Evolutionary conservation across 768 basidiomycete genomes (phyloP).

Genomic region (Hericium coralloides): DNA sequence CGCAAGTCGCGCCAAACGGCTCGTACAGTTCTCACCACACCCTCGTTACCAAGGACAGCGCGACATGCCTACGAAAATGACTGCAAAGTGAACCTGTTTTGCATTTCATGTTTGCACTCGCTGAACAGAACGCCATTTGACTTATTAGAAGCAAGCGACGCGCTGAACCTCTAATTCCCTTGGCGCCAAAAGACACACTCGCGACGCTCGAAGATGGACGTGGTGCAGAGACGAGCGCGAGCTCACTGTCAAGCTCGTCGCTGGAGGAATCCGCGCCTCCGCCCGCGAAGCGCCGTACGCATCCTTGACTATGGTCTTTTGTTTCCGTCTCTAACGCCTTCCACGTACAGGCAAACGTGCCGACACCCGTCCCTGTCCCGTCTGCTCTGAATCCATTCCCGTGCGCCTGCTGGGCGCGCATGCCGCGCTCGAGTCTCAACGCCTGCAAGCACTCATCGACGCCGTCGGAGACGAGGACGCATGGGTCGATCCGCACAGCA

Average conservation of each 20-base stretch:
- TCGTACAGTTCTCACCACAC: not conserved
- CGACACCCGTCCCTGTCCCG: slow-evolving; percentile 67
- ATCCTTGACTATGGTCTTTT: not conserved
- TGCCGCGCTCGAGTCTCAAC: slow-evolving; percentile 53
- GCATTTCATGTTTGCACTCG: too few relatives aligned
- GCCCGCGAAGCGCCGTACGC: not conserved
- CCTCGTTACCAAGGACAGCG: too few relatives aligned
- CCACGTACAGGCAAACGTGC: slow-evolving; percentile 49
- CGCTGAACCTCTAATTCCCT: too few relatives aligned
- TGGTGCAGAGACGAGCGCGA: not conserved
- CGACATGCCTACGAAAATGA: not conserved
- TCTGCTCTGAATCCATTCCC: slow-evolving; percentile 66
- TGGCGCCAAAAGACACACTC: too few relatives aligned
- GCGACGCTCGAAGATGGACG: too few relatives aligned
- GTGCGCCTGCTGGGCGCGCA: slow-evolving; percentile 62
- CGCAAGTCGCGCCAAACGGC: not conserved
- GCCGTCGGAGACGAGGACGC: slow-evolving; percentile 55
- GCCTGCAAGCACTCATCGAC: slow-evolving; percentile 58
- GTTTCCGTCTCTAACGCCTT: not conserved
- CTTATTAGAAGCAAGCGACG: too few relatives aligned
- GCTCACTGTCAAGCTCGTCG: not conserved
- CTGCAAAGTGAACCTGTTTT: not conserved
- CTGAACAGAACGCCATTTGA: too few relatives aligned
- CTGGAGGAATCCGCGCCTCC: not conserved
- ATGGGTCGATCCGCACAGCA: slow-evolving; percentile 31